These are phyloP conservation scores for Friedmanniomyces endolithicus DNA, from an alignment of 495 filamentous ascomycete species.

Conservation along the genomic window DNA sequence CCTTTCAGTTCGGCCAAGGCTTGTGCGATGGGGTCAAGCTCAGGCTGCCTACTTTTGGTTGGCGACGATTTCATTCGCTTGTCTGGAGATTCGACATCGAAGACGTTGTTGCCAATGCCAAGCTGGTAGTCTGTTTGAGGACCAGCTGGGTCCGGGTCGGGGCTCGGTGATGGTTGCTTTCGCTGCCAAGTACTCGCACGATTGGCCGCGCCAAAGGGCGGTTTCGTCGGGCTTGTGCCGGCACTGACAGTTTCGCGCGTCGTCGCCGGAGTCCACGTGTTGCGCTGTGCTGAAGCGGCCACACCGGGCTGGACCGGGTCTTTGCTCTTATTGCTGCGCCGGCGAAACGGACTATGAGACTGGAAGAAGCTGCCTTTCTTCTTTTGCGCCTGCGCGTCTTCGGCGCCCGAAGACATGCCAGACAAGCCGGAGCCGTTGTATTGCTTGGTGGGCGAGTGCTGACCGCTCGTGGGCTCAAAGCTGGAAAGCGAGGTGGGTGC, in stretches of 20 bases:
- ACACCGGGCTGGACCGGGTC: constrained; percentile 35
- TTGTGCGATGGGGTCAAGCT: constrained; percentile 77
- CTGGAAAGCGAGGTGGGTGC: constrained; percentile 86
- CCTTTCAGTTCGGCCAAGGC: constrained; percentile 89
- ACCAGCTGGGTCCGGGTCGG: constrained; percentile 83
- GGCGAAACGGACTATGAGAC: constrained; percentile 83
- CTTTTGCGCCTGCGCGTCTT: constrained; percentile 61
- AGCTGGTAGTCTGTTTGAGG: constrained; percentile 86
- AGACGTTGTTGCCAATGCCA: constrained; percentile 94
- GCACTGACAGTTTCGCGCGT: constrained; percentile 19
- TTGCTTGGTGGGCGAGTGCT: constrained; percentile 57
- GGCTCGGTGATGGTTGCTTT: constrained; percentile 27
- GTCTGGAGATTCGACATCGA: constrained; percentile 84
- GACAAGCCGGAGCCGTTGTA: constrained; percentile 32
- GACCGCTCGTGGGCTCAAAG: constrained; percentile 43
- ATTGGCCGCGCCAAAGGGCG: constrained; percentile 15
- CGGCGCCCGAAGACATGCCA: constrained; percentile 30
- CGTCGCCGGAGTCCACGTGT: constrained; percentile 47
- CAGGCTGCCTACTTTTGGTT: constrained; percentile 38
- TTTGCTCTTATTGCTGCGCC: constrained; percentile 81
- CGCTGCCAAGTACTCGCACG: constrained; percentile 21
- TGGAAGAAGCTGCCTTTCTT: constrained; percentile 90
- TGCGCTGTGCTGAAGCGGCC: constrained; percentile 33
- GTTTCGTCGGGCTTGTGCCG: constrained; percentile 28
- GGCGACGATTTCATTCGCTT: constrained; percentile 22